Evolutionary conservation across 306 rosid species (phyloP).

Genomic region (Prunus mume): DNA sequence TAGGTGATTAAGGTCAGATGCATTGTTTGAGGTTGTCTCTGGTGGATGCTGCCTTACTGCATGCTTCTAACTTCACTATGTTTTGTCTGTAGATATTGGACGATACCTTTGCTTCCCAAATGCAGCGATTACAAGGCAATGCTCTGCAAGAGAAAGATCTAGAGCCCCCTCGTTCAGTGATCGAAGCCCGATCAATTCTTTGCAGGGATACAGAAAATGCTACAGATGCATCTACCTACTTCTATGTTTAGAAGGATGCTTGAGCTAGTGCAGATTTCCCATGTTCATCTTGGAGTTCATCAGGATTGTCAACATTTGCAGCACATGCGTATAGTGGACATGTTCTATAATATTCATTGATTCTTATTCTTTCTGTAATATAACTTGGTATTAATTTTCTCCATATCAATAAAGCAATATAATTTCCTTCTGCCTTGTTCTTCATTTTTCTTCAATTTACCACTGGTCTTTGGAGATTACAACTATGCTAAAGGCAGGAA

Average conservation of each 20-base stretch:
- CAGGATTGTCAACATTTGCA: not conserved
- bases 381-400: not conserved
- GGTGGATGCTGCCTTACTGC: not conserved
- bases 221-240: conserved; percentile 55
- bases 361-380: not conserved
- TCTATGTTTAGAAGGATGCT: conserved; percentile 41
- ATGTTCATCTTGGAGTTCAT: not conserved
- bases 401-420: not conserved
- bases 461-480: not conserved
- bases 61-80: not conserved
- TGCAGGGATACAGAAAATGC: conserved; percentile 72
- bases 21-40: not conserved
- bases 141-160: conserved; percentile 87
- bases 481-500: not conserved
- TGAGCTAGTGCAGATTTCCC: not conserved
- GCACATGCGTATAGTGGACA: not conserved
- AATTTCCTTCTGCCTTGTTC: not conserved
- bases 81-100: conserved; percentile 73
- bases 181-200: conserved; percentile 92
- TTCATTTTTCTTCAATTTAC: not conserved
- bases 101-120: conserved; percentile 92
- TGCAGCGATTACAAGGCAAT: conserved; percentile 87
- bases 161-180: conserved; percentile 89
- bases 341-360: not conserved
- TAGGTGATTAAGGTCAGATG: no score